A percentile compares a stretch with the other conserved stretches of the same genome.
Conservation (phyloP, 139 green algal species). For the Haematococcus sp. region DNA sequence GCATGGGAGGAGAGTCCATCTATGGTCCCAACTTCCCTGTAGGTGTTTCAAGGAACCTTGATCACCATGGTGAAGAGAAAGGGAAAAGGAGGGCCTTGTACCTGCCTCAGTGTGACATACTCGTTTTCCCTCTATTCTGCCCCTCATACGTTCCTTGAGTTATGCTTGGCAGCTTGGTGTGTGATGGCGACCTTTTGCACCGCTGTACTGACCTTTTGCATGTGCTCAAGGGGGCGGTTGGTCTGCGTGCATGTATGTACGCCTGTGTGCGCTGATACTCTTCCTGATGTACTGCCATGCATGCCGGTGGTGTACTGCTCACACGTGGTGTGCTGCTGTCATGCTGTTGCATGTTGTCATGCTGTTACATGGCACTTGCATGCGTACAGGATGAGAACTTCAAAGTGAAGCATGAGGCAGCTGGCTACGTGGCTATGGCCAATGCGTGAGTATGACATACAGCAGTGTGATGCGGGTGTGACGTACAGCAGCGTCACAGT, state of each 20-base stretch:
- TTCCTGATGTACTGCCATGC: no score
- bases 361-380: no score
- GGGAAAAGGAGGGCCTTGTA: neutral
- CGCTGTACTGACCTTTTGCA: no score
- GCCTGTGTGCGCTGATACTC: no score
- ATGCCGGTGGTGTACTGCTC: no score
- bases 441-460: constrained; percentile 91
- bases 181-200: no score
- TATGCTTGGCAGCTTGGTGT: neutral
- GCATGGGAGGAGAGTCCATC: constrained; percentile 87
- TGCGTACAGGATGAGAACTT: constrained; percentile 91
- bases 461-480: no score
- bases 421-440: constrained; percentile 84
- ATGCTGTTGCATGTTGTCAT: no score
- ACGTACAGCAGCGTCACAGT: no score
- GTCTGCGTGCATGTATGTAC: no score
- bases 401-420: constrained; percentile 71
- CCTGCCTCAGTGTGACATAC: neutral
- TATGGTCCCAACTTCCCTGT: constrained; percentile 80
- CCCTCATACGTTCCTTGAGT: neutral
- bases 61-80: neutral
- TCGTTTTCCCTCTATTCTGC: neutral
- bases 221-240: no score
- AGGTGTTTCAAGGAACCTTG: neutral
- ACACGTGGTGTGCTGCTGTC: no score